Percentiles rank a stretch among this genome's conserved stretches.
phyloP scores from a whole-genome alignment of 164 flowering plant species.

The Dillenia suffruticosa region DNA sequence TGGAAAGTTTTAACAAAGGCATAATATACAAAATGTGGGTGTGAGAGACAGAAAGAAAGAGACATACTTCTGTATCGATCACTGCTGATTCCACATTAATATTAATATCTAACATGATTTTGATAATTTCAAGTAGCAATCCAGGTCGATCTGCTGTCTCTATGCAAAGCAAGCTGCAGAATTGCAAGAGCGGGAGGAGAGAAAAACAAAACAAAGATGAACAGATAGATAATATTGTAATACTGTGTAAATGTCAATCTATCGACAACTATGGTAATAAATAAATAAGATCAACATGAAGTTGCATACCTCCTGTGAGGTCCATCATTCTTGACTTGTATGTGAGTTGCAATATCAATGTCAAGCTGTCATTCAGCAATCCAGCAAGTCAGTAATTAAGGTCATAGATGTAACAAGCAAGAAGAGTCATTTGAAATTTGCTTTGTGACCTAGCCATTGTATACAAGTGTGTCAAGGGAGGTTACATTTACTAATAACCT shows the following conservation, averaged over 20 bases:
- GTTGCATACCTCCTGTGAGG: constrained; percentile 77
- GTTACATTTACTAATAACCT: too few species aligned
- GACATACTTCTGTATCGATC: constrained; percentile 86
- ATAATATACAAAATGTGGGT: background rate
- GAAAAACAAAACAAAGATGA: too few species aligned
- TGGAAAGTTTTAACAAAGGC: background rate
- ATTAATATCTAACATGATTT: constrained; percentile 74
- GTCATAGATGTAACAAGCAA: background rate
- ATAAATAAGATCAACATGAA: background rate
- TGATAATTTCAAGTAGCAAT: constrained; percentile 66
- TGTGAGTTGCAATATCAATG: constrained; percentile 83
- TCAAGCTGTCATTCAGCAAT: constrained; percentile 51
- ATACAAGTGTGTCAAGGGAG: too few species aligned
- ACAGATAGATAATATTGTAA: too few species aligned
- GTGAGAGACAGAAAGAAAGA: constrained; percentile 5
- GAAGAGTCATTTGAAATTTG: too few species aligned
- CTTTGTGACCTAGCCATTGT: too few species aligned
- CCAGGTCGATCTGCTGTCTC: constrained; percentile 99
- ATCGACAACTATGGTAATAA: too few species aligned
- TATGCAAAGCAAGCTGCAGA: constrained; percentile 70
- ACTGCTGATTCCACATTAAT: constrained; percentile 89
- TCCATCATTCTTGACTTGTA: constrained; percentile 81
- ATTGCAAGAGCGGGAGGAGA: background rate
- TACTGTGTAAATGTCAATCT: too few species aligned
- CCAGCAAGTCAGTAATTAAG: constrained; percentile 9